Percentiles rank a stretch among this genome's conserved stretches.
Evolutionary conservation across 1,139 yeast species (phyloP).

Genomic region (Geotrichum klebahnii): DNA sequence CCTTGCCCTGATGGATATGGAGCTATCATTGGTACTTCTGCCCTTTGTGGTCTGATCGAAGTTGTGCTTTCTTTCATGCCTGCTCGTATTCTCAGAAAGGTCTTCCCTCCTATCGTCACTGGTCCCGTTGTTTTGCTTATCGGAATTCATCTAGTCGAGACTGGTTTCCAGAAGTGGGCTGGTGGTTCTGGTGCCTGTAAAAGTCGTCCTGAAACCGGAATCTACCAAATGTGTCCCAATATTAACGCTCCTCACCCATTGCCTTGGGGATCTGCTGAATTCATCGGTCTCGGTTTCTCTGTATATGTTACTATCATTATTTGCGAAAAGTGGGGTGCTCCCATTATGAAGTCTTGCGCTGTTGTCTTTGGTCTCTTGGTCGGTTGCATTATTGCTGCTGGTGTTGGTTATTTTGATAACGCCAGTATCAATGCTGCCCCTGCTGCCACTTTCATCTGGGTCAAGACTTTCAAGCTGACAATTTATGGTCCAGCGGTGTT

Average conservation of each 20-base stretch:
- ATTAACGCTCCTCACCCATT: slow-evolving; percentile 51
- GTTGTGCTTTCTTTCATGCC: slow-evolving; percentile 71
- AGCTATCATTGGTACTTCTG: slow-evolving; percentile 74
- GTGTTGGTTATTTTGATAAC: slow-evolving; percentile 71
- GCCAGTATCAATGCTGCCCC: slow-evolving; percentile 63
- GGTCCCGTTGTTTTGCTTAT: slow-evolving; percentile 87
- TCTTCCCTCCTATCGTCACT: slow-evolving; percentile 86
- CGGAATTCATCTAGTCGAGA: slow-evolving; percentile 61
- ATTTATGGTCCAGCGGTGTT: slow-evolving; percentile 80
- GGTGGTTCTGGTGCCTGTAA: slow-evolving; percentile 66
- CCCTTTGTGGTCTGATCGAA: slow-evolving; percentile 70
- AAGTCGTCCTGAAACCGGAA: slow-evolving; percentile 44
- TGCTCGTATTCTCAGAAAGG: slow-evolving; percentile 58
- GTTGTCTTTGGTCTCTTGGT: slow-evolving; percentile 77
- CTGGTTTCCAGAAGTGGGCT: slow-evolving; percentile 79
- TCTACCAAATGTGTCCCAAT: slow-evolving; percentile 46
- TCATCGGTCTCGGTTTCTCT: slow-evolving; percentile 78
- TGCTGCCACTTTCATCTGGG: slow-evolving; percentile 83
- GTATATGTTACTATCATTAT: slow-evolving; percentile 69
- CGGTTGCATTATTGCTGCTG: slow-evolving; percentile 90
- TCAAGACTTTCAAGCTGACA: slow-evolving; percentile 66
- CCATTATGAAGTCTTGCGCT: slow-evolving; percentile 89
- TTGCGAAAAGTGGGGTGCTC: slow-evolving; percentile 87
- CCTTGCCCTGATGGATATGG: slow-evolving; percentile 92
- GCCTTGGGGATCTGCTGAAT: slow-evolving; percentile 81